phyloP scores from a whole-genome alignment of 1,284 basidiomycete species.

The Boletus sp. region DNA sequence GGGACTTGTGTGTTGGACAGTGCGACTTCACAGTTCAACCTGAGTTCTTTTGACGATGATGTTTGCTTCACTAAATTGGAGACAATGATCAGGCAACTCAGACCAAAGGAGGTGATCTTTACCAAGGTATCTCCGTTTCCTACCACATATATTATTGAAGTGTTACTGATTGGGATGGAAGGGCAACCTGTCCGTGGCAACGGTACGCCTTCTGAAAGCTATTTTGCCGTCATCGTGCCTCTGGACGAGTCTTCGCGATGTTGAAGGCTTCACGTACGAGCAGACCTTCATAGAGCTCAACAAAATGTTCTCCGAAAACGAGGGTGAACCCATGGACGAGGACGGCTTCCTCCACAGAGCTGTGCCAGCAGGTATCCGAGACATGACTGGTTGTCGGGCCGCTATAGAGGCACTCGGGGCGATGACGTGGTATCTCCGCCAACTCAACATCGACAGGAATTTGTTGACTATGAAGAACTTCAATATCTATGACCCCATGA shows the following conservation, averaged over 20 bases:
- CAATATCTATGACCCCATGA: conserved; percentile 94
- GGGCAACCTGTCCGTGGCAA: conserved; percentile 81
- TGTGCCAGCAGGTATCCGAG: conserved; percentile 72
- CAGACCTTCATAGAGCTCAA: conserved; percentile 70
- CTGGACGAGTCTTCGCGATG: conserved; percentile 82
- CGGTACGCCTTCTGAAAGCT: conserved; percentile 75
- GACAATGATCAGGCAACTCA: conserved; percentile 88
- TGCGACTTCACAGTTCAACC: conserved; percentile 92
- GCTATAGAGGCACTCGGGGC: conserved; percentile 84
- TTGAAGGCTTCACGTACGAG: conserved; percentile 77
- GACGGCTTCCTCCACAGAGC: conserved; percentile 41
- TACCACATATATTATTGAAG: background rate
- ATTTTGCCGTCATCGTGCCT: conserved; percentile 76
- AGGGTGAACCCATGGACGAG: conserved; percentile 46
- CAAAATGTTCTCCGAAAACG: conserved; percentile 57
- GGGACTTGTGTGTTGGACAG: conserved; percentile 96
- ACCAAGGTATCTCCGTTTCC: conserved; percentile 63
- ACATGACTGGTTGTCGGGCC: conserved; percentile 60
- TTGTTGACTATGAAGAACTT: conserved; percentile 92
- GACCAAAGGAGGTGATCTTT: conserved; percentile 91
- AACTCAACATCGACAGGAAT: conserved; percentile 92
- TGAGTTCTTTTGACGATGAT: conserved; percentile 91
- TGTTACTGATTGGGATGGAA: conserved; percentile 31
- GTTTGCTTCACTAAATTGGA: conserved; percentile 89
- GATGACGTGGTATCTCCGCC: conserved; percentile 90